phyloP scores from a whole-genome alignment of 1,284 basidiomycete species.

The Fomitopsis betulina region DNA sequence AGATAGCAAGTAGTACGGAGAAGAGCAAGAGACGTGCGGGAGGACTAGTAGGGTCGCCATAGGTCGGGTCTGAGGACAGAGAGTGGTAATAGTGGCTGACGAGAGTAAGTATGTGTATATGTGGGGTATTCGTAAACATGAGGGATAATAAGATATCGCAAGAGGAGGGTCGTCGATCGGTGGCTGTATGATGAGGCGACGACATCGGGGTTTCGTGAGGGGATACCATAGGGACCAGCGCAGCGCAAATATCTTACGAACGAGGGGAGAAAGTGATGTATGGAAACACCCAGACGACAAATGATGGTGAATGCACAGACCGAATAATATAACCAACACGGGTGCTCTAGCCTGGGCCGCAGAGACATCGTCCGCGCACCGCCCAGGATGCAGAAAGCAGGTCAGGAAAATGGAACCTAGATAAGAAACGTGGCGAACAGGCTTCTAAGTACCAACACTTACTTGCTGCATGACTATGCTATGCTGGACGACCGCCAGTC shows the following conservation, averaged over 20 bases:
- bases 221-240: too few species aligned
- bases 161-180: not conserved
- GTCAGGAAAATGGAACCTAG: not conserved
- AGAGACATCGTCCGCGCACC: not conserved
- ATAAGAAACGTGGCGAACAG: not conserved
- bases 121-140: not conserved
- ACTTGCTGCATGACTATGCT: not conserved
- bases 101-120: not conserved
- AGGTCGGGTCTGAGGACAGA: not conserved
- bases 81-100: not conserved
- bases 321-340: not conserved
- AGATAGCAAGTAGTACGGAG: too few species aligned
- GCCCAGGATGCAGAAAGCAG: not conserved
- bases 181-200: not conserved
- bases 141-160: not conserved
- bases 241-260: not conserved
- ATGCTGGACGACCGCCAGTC: conserved; percentile 15
- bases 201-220: not conserved
- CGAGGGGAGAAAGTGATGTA: not conserved
- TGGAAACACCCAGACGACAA: not conserved
- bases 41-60: not conserved
- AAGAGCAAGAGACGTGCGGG: not conserved
- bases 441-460: too few species aligned
- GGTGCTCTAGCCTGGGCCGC: not conserved
- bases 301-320: not conserved